Base-by-base conservation (phyloP, 2,329 filamentous ascomycete genomes). In the Diaporthe helianthi region DNA sequence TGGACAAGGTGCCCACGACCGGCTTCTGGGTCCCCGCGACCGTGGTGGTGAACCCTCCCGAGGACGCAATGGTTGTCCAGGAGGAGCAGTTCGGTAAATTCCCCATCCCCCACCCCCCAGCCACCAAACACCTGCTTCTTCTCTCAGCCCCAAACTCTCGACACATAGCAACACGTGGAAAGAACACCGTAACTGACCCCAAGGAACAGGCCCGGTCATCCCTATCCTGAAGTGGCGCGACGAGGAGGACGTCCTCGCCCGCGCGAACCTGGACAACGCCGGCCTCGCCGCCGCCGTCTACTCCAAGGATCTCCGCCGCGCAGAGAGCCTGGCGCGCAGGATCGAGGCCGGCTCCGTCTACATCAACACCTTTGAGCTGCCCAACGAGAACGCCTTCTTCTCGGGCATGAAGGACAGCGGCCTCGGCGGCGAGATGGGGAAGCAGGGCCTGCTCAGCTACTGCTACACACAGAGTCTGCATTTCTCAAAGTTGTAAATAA, bases 21-120 rank as follows among this genome's bases (percentile, higher is more conserved):
- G 88, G 87, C 2, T 89, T 84, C 78, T 89, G 87, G 79, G 81
- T 90, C 71, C 78, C 83, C 36, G 87, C 88, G 0, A 88, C 87
- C 1, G 87, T 90, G 67, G 83, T 90, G 33, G 81, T 85, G 41
- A 85, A 86, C 71, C 87, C 87, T 26, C 83, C 86, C 0, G 85
- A 88, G 72, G 80, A 84, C 47, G 84, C 86, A 2, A 78, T 82
- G 13, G 81, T 90, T 22, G 86, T 89, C 12, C 77, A 80, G 36
- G 88, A 90, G 73, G 88, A 90, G 75, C 85, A 87, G 4, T 90
- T 90, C 72, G 87, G 85, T 82, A 75, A 76, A 77, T 76, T 67
- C 13, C 3, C n/a, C n/a, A n/a, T n/a, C n/a, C 13, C 36, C 36
- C 33, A 5, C 33, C 33, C 9, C 33, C 33, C 31, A 10, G 8